A percentile compares a stretch with the other conserved stretches of the same genome.
phyloP scores from a whole-genome alignment of 768 basidiomycete species.

The Tricholoma sp. region DNA sequence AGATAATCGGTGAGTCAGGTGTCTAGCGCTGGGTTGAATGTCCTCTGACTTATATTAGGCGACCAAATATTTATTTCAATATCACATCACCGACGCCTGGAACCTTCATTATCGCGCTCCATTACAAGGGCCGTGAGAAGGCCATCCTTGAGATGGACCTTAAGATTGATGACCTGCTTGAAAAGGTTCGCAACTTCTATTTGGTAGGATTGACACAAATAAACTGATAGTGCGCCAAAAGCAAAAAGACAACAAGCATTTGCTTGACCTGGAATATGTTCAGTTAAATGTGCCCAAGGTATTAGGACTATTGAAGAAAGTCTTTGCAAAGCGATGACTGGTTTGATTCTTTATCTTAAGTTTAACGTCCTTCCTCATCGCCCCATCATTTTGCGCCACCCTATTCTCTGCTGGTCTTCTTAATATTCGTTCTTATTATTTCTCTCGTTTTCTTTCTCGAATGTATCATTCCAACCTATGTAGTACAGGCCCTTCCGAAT shows the following conservation, averaged over 20 bases:
- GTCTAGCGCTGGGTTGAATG: neutral
- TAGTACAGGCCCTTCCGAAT: slow-evolving; percentile 21
- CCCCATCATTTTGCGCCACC: slow-evolving; percentile 17
- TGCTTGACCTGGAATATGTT: slow-evolving; percentile 96
- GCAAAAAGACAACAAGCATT: slow-evolving; percentile 99
- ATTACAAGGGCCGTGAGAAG: slow-evolving; percentile 98
- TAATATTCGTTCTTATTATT: slow-evolving; percentile 11
- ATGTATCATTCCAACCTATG: slow-evolving; percentile 31
- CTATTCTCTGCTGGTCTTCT: slow-evolving; percentile 8
- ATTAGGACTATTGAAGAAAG: slow-evolving; percentile 86
- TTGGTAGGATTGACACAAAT: neutral
- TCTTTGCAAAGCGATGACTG: slow-evolving; percentile 79
- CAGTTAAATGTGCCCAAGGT: slow-evolving; percentile 97
- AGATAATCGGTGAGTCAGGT: slow-evolving; percentile 75
- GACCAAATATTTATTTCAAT: slow-evolving; percentile 98
- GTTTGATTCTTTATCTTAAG: slow-evolving; percentile 20
- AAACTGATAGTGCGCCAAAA: slow-evolving; percentile 26
- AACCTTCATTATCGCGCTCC: slow-evolving; percentile 97
- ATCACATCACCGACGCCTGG: slow-evolving; percentile 97
- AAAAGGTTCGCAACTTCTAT: slow-evolving; percentile 62
- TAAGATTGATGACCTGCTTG: slow-evolving; percentile 95
- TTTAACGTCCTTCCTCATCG: slow-evolving; percentile 20
- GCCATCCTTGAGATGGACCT: slow-evolving; percentile 99
- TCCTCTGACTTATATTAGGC: slow-evolving; percentile 40
- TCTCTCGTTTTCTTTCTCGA: slow-evolving; percentile 16